Evolutionary conservation across 1,284 basidiomycete genomes (phyloP).

Genomic region (Austroboletus olivaceoglutinosus): DNA sequence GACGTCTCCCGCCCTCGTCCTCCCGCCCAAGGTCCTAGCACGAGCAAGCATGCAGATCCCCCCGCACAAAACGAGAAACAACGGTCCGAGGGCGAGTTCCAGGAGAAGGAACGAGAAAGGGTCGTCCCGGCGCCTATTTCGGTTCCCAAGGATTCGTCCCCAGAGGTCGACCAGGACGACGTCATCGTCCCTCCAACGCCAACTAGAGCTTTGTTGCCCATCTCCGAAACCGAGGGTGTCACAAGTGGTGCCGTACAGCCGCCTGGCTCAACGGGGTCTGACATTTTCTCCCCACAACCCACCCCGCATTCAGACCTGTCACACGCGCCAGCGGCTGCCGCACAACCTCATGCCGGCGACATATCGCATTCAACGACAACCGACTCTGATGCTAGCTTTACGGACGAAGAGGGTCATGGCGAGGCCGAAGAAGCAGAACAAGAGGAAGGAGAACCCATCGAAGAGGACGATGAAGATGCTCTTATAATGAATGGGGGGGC

Average conservation of each 20-base stretch:
- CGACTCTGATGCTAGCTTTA: slow-evolving; percentile 46
- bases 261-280: slow-evolving; percentile 50
- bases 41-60: slow-evolving; percentile 17
- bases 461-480: slow-evolving; percentile 74
- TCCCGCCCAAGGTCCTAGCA: slow-evolving; percentile 13
- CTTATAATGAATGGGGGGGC: slow-evolving; percentile 79
- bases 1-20: slow-evolving; percentile 1
- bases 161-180: slow-evolving; percentile 35
- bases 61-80: slow-evolving; percentile 24
- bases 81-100: slow-evolving; percentile 21
- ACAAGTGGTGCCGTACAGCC: slow-evolving; percentile 56
- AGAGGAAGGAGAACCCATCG: slow-evolving; percentile 51
- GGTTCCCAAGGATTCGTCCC: slow-evolving; percentile 19
- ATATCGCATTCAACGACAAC: slow-evolving; percentile 33
- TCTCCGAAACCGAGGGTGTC: slow-evolving; percentile 50
- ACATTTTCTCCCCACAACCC: slow-evolving; percentile 34
- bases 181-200: slow-evolving; percentile 44
- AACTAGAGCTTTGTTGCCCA: slow-evolving; percentile 42
- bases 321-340: slow-evolving; percentile 15
- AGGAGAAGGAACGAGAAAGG: slow-evolving; percentile 32
- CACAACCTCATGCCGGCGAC: slow-evolving; percentile 30
- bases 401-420: slow-evolving; percentile 46
- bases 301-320: slow-evolving; percentile 25
- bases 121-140: slow-evolving; percentile 15
- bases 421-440: slow-evolving; percentile 39